Percentiles rank a stretch among this genome's conserved stretches.
phyloP scores from a whole-genome alignment of 768 basidiomycete genomes.

The Coprinopsis strossmayeri region DNA sequence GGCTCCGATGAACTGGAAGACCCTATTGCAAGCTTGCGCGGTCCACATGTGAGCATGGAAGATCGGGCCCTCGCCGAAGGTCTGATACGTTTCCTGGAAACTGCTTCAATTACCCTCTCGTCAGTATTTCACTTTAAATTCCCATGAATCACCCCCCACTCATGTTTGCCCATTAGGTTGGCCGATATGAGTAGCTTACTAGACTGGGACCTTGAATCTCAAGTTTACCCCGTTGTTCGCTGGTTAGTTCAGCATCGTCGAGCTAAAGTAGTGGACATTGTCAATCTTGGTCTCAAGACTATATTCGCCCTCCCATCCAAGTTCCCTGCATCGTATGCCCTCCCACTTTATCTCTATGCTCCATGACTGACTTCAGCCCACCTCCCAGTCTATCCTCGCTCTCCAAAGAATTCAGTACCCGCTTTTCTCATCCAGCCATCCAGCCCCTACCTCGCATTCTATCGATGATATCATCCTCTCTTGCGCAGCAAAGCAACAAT shows the following conservation, averaged over 20 bases:
- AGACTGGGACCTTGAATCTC: slow-evolving; percentile 77
- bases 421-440: slow-evolving; percentile 55
- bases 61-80: slow-evolving; percentile 66
- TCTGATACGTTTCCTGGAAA: slow-evolving; percentile 69
- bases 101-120: slow-evolving; percentile 70
- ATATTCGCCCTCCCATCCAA: slow-evolving; percentile 70
- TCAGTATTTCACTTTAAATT: no score
- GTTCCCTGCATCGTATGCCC: slow-evolving; percentile 53
- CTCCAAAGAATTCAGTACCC: slow-evolving; percentile 50
- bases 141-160: no score
- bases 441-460: slow-evolving; percentile 71
- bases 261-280: slow-evolving; percentile 83
- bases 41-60: slow-evolving; percentile 53
- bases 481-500: slow-evolving; percentile 54
- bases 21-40: slow-evolving; percentile 52
- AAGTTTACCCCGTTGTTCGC: slow-evolving; percentile 85
- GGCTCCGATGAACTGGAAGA: slow-evolving; percentile 43
- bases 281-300: slow-evolving; percentile 75
- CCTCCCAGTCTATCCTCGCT: slow-evolving; percentile 43
- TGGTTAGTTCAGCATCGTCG: slow-evolving; percentile 88
- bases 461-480: slow-evolving; percentile 63
- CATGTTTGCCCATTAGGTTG: slow-evolving; percentile 51
- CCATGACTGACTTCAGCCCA: neutral
- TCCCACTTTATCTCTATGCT: slow-evolving; percentile 12
- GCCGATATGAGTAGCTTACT: slow-evolving; percentile 74